Base-by-base conservation (phyloP, 305 asterid species). In the Stenogyne calaminthoides region DNA sequence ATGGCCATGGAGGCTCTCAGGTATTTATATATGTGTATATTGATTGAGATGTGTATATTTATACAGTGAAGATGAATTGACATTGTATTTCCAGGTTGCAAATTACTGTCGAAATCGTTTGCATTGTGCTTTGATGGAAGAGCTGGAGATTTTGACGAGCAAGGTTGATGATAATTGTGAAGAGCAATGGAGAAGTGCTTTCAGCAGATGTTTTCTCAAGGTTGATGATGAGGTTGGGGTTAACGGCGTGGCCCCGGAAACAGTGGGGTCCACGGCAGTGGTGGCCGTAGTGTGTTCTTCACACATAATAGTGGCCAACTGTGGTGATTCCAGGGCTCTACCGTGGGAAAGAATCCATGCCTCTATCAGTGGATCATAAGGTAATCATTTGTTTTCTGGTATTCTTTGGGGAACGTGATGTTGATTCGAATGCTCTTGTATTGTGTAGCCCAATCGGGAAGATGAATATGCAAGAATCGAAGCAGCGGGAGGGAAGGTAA, bases 1-100 rank as follows among this genome's bases (percentile, higher is more conserved):
- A 95, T 77, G 99, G 99, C 71, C 99, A 95, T 81, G 99, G 98
- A 56, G 98, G 98, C 66, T 88, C 87, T 70, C 98, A 95, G 96
- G 99, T 94, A 75, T 46, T 39, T 74, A 61, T 47, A 39, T 70
- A 63, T 62, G 69, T 64, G 10, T n/a, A n/a, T n/a, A n/a, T n/a
- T n/a, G n/a, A n/a, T n/a, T n/a, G n/a, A n/a, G n/a, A n/a, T n/a
- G n/a, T n/a, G n/a, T n/a, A n/a, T n/a, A n/a, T n/a, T n/a, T n/a
- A n/a, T n/a, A n/a, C 19, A 46, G 16, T 0, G 7, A 0, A 40
- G n/a, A 37, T 70, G n/a, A n/a, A n/a, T n/a, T n/a, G 15, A n/a
- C 58, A 12, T 71, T 55, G 20, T 36, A 9, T 55, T 60, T 76
- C 59, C 86, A 95, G 99, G 99, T 95, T 34, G 99, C 99, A 10